Evolutionary conservation across 148 eudicot genomes (phyloP), one percentile per base, ranked within the genome.

Genomic region (Pharnaceum exiguum): DNA sequence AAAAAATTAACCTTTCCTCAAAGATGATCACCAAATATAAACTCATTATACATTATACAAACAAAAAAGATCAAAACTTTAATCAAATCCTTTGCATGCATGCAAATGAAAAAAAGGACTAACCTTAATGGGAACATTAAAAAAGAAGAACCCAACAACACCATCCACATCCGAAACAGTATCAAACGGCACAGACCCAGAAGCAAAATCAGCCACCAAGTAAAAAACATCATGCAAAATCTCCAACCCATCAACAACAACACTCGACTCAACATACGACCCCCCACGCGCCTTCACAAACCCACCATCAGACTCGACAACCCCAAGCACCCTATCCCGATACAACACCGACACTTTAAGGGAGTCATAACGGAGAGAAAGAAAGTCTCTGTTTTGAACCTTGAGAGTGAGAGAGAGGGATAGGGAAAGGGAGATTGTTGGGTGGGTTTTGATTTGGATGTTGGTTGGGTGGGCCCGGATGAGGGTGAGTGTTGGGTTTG

Each of bases 151-250:
- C 0, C 73, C 73, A 15, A 76, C 51, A 4, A 52, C 23, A 0
- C 87, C 87, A 2, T 46, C 11, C 17, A 82, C 62, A 24, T 18
- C 19, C 0, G 84, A 73, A 42, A 63, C 63, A 37, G 87, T 78
- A 76, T 82, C 87, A 43, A 78, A 82, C 0, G 79, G 79, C 15
- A 82, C 73, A 37, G 54, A 61, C 15, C 83, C 87, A 40, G 55
- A 46, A 18, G 87, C 81, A 43, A 82, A 55, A 66, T 82, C 87
- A 22, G 65, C 79, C 23, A 82, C 55, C 60, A 82, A 66, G 27
- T 79, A 76, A 19, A 82, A 17, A 16, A 72, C 50, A 71, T 82
- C 87, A 47, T 82, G 87, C 19, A 82, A 55, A 37, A 82, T 69
- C 62, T 73, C 57, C 42, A 73, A 61, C 18, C 81, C 83, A 43